phyloP scores from a whole-genome alignment of 2,329 filamentous ascomycete species.

The Colletotrichum ledebouriae region DNA sequence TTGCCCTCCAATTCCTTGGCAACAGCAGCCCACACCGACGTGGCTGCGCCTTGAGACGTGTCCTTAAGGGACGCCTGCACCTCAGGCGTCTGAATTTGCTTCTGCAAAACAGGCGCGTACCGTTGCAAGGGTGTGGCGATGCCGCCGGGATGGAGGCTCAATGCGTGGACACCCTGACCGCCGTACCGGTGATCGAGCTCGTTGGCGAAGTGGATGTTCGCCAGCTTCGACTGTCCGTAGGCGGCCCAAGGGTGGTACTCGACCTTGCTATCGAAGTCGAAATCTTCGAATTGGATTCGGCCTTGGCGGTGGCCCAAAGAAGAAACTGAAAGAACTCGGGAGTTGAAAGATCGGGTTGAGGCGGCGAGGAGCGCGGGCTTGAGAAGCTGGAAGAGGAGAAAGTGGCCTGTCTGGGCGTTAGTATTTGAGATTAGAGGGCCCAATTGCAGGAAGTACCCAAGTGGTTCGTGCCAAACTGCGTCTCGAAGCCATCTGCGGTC shows the following conservation, averaged over 20 bases:
- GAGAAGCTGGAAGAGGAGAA: slow-evolving; percentile 56
- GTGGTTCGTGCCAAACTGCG: slow-evolving; percentile 67
- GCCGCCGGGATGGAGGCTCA: slow-evolving; percentile 38
- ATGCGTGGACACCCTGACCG: slow-evolving; percentile 43
- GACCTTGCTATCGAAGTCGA: slow-evolving; percentile 43
- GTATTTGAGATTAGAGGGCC: not conserved
- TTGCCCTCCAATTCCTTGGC: slow-evolving; percentile 57
- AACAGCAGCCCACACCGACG: slow-evolving; percentile 59
- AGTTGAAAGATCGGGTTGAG: slow-evolving; percentile 46
- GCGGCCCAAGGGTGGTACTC: slow-evolving; percentile 54
- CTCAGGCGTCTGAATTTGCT: slow-evolving; percentile 10
- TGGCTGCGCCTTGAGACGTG: slow-evolving; percentile 61
- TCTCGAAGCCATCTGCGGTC: slow-evolving; percentile 47
- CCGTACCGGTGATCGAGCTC: slow-evolving; percentile 65
- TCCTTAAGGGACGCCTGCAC: slow-evolving; percentile 21
- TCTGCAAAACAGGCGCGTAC: not conserved
- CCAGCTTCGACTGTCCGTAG: slow-evolving; percentile 65
- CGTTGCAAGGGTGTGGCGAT: slow-evolving; percentile 35
- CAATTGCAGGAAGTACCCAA: slow-evolving; percentile 48
- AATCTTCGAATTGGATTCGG: slow-evolving; percentile 48
- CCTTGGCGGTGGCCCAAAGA: slow-evolving; percentile 57
- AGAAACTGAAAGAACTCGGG: slow-evolving; percentile 61
- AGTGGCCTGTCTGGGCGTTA: slow-evolving; percentile 52
- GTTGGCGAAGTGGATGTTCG: slow-evolving; percentile 65
- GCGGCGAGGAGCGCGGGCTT: slow-evolving; percentile 40